Conservation (phyloP, 345 rosid species). For the Lumnitzera littorea region DNA sequence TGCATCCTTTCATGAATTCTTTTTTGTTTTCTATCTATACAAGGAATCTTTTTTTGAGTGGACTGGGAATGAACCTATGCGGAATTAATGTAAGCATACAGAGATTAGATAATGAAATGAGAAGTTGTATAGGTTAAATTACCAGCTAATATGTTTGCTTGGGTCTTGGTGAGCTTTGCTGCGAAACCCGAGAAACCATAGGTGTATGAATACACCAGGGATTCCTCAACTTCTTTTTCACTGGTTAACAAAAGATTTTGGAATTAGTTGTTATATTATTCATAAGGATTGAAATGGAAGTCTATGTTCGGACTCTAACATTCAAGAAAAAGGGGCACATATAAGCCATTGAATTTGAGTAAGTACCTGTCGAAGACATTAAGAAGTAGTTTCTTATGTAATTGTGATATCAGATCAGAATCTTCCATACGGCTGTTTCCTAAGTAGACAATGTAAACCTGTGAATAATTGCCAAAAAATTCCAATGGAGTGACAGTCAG, state of each 20-base stretch:
- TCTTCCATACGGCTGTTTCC: constrained; percentile 33
- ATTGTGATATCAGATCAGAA: constrained; percentile 26
- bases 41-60: no score
- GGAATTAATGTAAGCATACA: no score
- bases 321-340: neutral
- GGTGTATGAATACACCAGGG: constrained; percentile 57
- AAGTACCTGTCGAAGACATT: constrained; percentile 43
- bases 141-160: constrained; percentile 47
- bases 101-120: no score
- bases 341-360: neutral
- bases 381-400: constrained; percentile 48
- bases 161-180: constrained; percentile 42
- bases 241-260: constrained; percentile 11
- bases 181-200: constrained; percentile 60
- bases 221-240: constrained; percentile 44
- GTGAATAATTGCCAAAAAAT: constrained; percentile 7
- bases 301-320: neutral
- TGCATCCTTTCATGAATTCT: no score
- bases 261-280: neutral
- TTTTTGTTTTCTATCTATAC: no score
- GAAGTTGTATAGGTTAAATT: neutral
- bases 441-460: constrained; percentile 67
- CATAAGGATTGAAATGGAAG: no score
- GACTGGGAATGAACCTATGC: no score
- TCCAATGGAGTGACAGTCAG: neutral